Evolutionary conservation across 352 stramenopile genomes (phyloP).

Genomic region (Phytopythium delawarense): DNA sequence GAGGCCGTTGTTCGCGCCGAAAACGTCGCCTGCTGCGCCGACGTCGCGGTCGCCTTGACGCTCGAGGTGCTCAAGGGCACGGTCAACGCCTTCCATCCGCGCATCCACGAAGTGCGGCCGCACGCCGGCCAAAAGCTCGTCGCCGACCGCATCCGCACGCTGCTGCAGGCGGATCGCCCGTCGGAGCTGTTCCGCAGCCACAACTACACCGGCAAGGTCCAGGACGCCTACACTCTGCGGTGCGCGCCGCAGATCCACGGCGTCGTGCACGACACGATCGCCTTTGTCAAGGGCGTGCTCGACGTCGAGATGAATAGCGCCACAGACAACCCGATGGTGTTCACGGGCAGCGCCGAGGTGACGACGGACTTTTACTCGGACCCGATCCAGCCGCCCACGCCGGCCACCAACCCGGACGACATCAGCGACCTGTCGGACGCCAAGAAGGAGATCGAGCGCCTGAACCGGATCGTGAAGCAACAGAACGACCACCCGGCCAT

Average conservation of each 20-base stretch:
- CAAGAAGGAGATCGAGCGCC: constrained; percentile 73
- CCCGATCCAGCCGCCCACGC: constrained; percentile 10
- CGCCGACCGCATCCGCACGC: constrained; percentile 70
- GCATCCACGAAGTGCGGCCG: constrained; percentile 81
- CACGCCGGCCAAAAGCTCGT: constrained; percentile 80
- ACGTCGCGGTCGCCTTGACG: constrained; percentile 75
- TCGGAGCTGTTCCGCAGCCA: constrained; percentile 86
- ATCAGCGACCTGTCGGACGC: constrained; percentile 63
- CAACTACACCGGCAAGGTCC: constrained; percentile 87
- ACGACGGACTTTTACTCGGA: constrained; percentile 48
- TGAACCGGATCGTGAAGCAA: constrained; percentile 52
- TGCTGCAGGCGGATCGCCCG: constrained; percentile 71
- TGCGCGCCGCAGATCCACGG: constrained; percentile 89
- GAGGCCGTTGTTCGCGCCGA: constrained; percentile 76
- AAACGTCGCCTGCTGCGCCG: constrained; percentile 71
- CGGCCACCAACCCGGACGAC: constrained; percentile 22
- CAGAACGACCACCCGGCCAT: constrained; percentile 40
- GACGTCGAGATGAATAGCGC: constrained; percentile 90
- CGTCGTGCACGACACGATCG: constrained; percentile 84
- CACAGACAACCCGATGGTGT: constrained; percentile 90
- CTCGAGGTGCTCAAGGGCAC: constrained; percentile 88
- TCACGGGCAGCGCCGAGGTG: constrained; percentile 65
- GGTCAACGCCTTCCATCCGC: constrained; percentile 85
- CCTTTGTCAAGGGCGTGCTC: constrained; percentile 82
- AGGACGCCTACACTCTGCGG: constrained; percentile 88